phyloP scores from a whole-genome alignment of 1,284 basidiomycete genomes.

The Uromyces viciae-fabae region DNA sequence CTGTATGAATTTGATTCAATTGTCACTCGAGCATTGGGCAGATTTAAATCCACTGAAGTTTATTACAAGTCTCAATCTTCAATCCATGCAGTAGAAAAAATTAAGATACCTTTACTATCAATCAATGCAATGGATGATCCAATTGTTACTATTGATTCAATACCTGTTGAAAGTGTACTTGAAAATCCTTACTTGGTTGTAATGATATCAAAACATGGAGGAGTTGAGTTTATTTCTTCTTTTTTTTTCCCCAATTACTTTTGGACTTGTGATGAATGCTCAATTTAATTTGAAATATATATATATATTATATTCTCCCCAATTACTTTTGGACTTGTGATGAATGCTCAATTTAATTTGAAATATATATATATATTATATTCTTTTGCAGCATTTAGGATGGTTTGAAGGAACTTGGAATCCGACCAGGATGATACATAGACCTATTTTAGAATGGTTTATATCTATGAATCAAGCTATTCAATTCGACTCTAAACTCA shows the following conservation, averaged over 20 bases:
- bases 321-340: background rate
- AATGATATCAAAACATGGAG: conserved; percentile 72
- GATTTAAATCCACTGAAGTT: conserved; percentile 67
- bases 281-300: too few relatives aligned
- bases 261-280: background rate
- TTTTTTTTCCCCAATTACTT: background rate
- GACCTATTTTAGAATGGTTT: conserved; percentile 73
- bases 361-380: background rate
- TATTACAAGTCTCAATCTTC: conserved; percentile 65
- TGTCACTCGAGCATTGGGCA: conserved; percentile 72
- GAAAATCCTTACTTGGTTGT: conserved; percentile 62
- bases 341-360: too few relatives aligned
- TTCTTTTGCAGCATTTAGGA: conserved; percentile 24
- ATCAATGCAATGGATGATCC: conserved; percentile 91
- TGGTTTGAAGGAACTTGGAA: conserved; percentile 57
- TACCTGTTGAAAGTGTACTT: conserved; percentile 17
- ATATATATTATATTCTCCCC: background rate
- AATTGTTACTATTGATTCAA: conserved; percentile 65
- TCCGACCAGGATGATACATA: conserved; percentile 64
- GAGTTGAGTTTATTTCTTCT: conserved; percentile 65
- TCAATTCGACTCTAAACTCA: background rate
- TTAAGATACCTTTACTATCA: conserved; percentile 62
- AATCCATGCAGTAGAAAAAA: conserved; percentile 49
- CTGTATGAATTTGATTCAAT: conserved; percentile 59
- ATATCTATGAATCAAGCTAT: conserved; percentile 60